Evolutionary conservation across 768 basidiomycete genomes (phyloP), one percentile per base, ranked within the genome.

Genomic region (Boletus vermiculosoides): DNA sequence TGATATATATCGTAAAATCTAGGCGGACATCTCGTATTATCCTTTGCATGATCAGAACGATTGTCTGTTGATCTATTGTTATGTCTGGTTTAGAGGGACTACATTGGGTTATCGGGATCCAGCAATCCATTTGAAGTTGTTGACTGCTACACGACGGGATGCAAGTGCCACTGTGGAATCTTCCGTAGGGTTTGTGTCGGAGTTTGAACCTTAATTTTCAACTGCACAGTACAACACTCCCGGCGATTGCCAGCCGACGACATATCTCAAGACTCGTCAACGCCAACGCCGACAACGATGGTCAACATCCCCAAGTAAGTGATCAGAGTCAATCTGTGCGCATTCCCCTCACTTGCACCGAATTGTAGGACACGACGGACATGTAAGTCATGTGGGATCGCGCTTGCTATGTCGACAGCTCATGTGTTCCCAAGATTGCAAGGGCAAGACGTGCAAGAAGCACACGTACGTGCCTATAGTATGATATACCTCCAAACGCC

Each of bases 371-470:
- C 94, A 70, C 92, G 95, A 78, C 85, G 94, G 78, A 98, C 95
- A 68, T 97, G 94, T 94, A 76, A 87, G 93, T 58, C 52, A 46
- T 28, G 36, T 30, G 20, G 23, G 13, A 41, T 37, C 30, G 4
- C 50, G 20, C 40, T 31, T 20, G 47, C 34, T 8, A 15, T 30
- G 11, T 42, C 52, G 39, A 52, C n/a, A 22, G 30, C 58, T 59
- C 34, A 63, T 12, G n/a, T 34, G 23, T 60, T 55, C 36, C 45
- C 34, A 64, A 92, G 92, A 81, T 78, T 96, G 94, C 92, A 94
- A 94, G 83, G 92, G 93, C 77, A 96, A 94, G 80, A 77, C 84
- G 68, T 97, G 94, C 91, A 88, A 82, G 79, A 97, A 97, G 79
- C 94, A 97, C 84, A 96, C 93, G 90, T 94, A 79, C 54, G 91